These are phyloP conservation scores for Elsinoe batatas DNA, from an alignment of 2,329 filamentous ascomycete genomes.

Conservation along the genomic window DNA sequence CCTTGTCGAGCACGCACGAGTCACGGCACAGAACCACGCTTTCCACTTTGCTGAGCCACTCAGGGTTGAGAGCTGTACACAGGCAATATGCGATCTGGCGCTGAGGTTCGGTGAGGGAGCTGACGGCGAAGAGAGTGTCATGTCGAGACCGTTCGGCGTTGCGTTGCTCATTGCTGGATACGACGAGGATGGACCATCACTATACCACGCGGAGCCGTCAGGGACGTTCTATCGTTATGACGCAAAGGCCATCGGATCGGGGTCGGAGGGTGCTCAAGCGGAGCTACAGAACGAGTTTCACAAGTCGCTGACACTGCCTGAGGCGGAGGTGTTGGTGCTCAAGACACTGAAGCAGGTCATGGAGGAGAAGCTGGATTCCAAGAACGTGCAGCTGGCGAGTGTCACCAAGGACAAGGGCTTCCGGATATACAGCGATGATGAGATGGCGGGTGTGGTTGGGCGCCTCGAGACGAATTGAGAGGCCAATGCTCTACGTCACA, in stretches of 20 bases:
- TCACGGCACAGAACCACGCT: conserved; percentile 91
- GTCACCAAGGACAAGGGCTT: conserved; percentile 97
- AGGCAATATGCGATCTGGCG: conserved; percentile 95
- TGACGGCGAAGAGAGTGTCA: conserved; percentile 87
- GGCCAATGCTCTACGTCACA: background rate
- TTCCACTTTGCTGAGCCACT: conserved; percentile 98
- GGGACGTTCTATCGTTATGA: conserved; percentile 99
- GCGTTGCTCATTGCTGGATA: conserved; percentile 92
- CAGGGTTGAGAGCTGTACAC: conserved; percentile 93
- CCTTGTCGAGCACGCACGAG: conserved; percentile 96
- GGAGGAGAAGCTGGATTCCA: conserved; percentile 98
- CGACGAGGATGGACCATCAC: conserved; percentile 90
- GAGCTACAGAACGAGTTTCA: conserved; percentile 99
- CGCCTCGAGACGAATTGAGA: conserved; percentile 50
- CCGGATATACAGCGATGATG: conserved; percentile 94
- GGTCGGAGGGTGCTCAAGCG: conserved; percentile 92
- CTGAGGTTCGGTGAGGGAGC: conserved; percentile 94
- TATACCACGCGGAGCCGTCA: conserved; percentile 97
- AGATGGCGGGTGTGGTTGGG: conserved; percentile 89
- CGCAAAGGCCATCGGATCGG: conserved; percentile 95
- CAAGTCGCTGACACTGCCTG: conserved; percentile 85
- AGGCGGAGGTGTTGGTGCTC: conserved; percentile 88
- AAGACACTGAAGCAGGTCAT: conserved; percentile 99
- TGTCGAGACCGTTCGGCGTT: conserved; percentile 94
- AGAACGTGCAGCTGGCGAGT: conserved; percentile 96